Conservation (phyloP, 139 green algal species). For the Mesotaenium endlicherianum region DNA sequence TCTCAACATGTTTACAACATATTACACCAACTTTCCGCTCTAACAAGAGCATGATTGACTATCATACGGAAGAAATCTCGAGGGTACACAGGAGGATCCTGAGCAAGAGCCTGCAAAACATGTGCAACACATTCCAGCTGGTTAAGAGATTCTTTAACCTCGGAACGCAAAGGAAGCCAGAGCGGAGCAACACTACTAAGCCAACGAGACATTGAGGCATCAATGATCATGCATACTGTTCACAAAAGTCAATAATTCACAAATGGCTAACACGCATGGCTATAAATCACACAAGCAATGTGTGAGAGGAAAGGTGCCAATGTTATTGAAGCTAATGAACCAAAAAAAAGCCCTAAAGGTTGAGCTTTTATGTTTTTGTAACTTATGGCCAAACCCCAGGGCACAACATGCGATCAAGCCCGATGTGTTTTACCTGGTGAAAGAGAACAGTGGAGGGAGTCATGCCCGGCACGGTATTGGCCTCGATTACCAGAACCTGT, state of each 20-base stretch:
- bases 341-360: background rate
- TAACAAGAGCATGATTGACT: constrained; percentile 29
- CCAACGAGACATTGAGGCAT: background rate
- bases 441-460: constrained; percentile 62
- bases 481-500: constrained; percentile 70
- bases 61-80: constrained; percentile 26
- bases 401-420: background rate
- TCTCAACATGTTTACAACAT: too few species aligned
- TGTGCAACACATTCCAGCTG: background rate
- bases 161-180: background rate
- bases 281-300: background rate
- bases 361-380: too few species aligned
- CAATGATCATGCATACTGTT: background rate
- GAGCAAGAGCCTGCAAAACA: constrained; percentile 15
- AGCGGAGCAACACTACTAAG: background rate
- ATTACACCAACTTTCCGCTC: too few species aligned
- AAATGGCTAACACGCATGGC: background rate
- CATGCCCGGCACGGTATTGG: constrained; percentile 64
- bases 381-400: background rate
- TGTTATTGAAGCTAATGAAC: background rate
- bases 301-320: background rate
- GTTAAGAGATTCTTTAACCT: background rate
- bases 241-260: background rate
- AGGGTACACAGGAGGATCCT: constrained; percentile 18
- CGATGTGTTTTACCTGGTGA: constrained; percentile 49